Percentiles rank a stretch among this genome's conserved stretches.
These are phyloP conservation scores for Leptographium procerum DNA, from an alignment of 2,329 filamentous ascomycete genomes.

Conservation along the genomic window DNA sequence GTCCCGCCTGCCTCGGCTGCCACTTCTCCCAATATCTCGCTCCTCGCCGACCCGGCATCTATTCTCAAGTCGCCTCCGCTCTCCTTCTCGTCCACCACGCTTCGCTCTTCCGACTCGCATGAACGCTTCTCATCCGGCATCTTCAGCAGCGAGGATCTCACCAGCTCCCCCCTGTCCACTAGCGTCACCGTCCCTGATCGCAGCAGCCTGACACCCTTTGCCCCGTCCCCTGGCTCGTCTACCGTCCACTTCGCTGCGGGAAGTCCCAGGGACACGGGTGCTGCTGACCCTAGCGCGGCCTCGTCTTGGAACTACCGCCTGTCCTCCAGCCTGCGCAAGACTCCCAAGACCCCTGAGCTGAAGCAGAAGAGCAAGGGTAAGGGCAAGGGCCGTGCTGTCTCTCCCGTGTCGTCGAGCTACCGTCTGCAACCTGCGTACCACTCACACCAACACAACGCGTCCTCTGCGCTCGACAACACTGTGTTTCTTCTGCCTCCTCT, in stretches of 20 bases:
- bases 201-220: constrained; percentile 25
- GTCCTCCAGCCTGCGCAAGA: constrained; percentile 43
- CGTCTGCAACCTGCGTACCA: background rate
- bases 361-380: constrained; percentile 23
- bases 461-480: background rate
- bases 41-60: background rate
- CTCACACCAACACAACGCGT: background rate
- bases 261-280: constrained; percentile 18
- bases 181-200: constrained; percentile 30
- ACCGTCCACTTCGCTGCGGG: constrained; percentile 23
- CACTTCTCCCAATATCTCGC: constrained; percentile 10
- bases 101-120: constrained; percentile 36
- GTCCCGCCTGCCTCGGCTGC: background rate
- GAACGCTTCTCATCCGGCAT: constrained; percentile 35
- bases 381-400: constrained; percentile 13
- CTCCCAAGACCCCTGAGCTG: constrained; percentile 31
- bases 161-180: constrained; percentile 31
- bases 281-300: constrained; percentile 9
- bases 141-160: constrained; percentile 35
- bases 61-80: constrained; percentile 29
- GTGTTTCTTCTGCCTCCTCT: background rate
- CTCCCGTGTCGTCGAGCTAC: background rate
- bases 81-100: constrained; percentile 25
- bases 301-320: constrained; percentile 43
- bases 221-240: constrained; percentile 21